phyloP scores from a whole-genome alignment of 1,139 yeast genomes.

The Candida neerlandica region DNA sequence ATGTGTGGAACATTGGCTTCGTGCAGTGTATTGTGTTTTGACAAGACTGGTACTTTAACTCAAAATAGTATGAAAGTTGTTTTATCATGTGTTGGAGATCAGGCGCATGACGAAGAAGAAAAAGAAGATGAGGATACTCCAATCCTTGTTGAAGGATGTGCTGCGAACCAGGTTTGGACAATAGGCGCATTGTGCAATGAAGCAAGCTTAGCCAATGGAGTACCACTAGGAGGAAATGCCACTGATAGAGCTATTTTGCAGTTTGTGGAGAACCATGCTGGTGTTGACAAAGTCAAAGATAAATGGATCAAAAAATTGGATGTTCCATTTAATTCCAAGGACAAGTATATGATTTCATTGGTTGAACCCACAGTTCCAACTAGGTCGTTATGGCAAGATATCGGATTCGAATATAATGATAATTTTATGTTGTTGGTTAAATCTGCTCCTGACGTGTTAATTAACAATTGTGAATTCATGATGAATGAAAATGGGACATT shows the following conservation, averaged over 20 bases:
- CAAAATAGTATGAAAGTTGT: conserved; percentile 36
- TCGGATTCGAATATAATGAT: conserved; percentile 18
- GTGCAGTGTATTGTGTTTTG: conserved; percentile 37
- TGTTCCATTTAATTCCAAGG: conserved; percentile 49
- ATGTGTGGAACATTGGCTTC: conserved; percentile 37
- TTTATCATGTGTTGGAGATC: conserved; percentile 25
- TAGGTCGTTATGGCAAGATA: conserved; percentile 16
- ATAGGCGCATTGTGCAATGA: conserved; percentile 46
- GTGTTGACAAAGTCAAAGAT: conserved; percentile 11
- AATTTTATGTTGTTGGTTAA: conserved; percentile 36
- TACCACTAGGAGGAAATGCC: conserved; percentile 44
- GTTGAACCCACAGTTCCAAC: conserved; percentile 18
- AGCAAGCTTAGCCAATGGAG: conserved; percentile 21
- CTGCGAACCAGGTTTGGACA: conserved; percentile 15
- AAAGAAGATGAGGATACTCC: conserved; percentile 14
- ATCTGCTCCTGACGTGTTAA: conserved; percentile 54
- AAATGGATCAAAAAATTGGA: conserved; percentile 26
- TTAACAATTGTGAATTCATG: conserved; percentile 32
- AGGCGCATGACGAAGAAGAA: conserved; percentile 19
- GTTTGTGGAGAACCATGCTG: conserved; percentile 30
- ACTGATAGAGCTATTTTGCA: conserved; percentile 50
- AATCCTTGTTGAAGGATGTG: conserved; percentile 40
- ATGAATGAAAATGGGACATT: conserved; percentile 19
- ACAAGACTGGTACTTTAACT: conserved; percentile 41
- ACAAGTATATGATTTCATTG: conserved; percentile 49